Evolutionary conservation across 2,329 filamentous ascomycete species (phyloP).

Genomic region (Tetracladium maxilliforme): DNA sequence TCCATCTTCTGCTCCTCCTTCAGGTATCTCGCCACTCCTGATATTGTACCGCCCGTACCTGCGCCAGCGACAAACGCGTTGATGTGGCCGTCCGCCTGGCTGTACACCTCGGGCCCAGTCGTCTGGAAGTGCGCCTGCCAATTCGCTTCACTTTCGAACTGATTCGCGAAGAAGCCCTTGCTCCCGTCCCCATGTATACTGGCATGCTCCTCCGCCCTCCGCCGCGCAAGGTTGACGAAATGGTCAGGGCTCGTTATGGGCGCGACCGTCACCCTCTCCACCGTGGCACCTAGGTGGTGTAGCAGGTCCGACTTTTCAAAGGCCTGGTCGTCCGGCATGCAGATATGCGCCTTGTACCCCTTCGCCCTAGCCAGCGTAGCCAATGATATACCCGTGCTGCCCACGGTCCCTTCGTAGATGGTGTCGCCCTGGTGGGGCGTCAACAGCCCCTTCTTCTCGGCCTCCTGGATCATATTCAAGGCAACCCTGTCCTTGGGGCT

Average conservation of each 20-base stretch:
- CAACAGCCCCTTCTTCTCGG: slow-evolving; percentile 64
- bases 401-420: slow-evolving; percentile 94
- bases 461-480: slow-evolving; percentile 71
- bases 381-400: slow-evolving; percentile 89
- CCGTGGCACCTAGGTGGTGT: slow-evolving; percentile 77
- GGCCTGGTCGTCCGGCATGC: slow-evolving; percentile 89
- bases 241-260: slow-evolving; percentile 89
- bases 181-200: slow-evolving; percentile 40
- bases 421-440: slow-evolving; percentile 74
- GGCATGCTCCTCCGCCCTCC: slow-evolving; percentile 63
- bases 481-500: slow-evolving; percentile 94
- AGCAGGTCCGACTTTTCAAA: slow-evolving; percentile 82
- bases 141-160: slow-evolving; percentile 88
- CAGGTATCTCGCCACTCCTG: slow-evolving; percentile 70
- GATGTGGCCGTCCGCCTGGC: slow-evolving; percentile 57
- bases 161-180: slow-evolving; percentile 83
- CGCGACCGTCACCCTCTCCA: slow-evolving; percentile 79
- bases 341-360: slow-evolving; percentile 89
- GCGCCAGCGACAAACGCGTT: slow-evolving; percentile 90
- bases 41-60: slow-evolving; percentile 86
- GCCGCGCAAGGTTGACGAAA: slow-evolving; percentile 83
- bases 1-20: slow-evolving; percentile 40
- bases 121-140: slow-evolving; percentile 68
- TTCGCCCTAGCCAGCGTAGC: slow-evolving; percentile 76
- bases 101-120: slow-evolving; percentile 82